A percentile compares a stretch with the other conserved stretches of the same genome.
Conservation (phyloP, 305 asterid species). For the Lippia alba region DNA sequence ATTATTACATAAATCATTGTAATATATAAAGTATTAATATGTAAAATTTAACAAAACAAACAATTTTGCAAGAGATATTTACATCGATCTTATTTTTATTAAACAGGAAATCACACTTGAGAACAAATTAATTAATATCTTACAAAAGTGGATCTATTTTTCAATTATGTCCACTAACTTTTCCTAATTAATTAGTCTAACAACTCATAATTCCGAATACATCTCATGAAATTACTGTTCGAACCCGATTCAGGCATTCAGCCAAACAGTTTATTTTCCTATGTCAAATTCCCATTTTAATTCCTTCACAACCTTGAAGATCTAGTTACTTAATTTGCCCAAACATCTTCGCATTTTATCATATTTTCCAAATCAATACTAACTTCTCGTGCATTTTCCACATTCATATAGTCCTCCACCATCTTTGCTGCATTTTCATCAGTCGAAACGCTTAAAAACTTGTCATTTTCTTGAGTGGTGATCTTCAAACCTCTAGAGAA, state of each 20-base stretch:
- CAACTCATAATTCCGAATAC: background rate
- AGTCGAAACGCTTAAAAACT: background rate
- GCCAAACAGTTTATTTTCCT: background rate
- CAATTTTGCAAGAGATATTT: too few relatives aligned
- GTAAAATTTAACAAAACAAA: too few relatives aligned
- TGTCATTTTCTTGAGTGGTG: constrained; percentile 17
- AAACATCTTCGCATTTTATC: constrained; percentile 17
- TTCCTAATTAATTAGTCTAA: background rate
- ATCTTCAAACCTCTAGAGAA: background rate
- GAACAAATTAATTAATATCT: background rate
- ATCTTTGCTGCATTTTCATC: constrained; percentile 16
- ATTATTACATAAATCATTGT: too few relatives aligned
- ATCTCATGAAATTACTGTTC: background rate
- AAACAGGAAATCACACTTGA: too few relatives aligned
- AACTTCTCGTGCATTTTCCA: constrained; percentile 4
- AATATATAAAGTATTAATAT: too few relatives aligned
- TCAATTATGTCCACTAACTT: background rate
- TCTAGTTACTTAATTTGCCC: background rate
- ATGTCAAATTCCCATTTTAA: background rate
- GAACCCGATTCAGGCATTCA: background rate
- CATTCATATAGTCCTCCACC: background rate
- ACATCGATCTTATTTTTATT: too few relatives aligned
- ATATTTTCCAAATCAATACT: constrained; percentile 17
- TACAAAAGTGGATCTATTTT: background rate
- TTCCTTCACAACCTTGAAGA: background rate